Evolutionary conservation across 164 flowering plant species (phyloP).

Genomic region (Berberis thunbergii): DNA sequence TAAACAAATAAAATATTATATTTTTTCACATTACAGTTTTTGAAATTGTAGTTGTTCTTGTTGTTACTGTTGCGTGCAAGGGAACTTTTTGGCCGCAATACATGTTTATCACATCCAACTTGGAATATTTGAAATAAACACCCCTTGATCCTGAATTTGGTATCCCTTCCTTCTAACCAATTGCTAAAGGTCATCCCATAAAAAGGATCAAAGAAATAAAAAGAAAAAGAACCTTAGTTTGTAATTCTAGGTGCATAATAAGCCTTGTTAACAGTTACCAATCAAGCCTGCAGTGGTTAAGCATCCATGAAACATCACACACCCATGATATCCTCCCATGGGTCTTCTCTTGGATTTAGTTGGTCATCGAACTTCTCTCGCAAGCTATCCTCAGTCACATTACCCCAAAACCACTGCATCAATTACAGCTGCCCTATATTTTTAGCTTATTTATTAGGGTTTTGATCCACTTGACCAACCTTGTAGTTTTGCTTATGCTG

Average conservation of each 20-base stretch:
- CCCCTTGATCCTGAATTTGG: no score
- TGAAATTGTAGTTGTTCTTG: no score
- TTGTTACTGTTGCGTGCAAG: no score
- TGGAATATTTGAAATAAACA: no score
- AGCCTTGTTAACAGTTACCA: conserved; percentile 41
- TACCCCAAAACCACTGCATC: conserved; percentile 9
- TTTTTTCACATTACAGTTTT: no score
- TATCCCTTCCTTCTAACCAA: no score
- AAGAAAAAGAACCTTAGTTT: conserved; percentile 33
- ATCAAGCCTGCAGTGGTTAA: conserved; percentile 42
- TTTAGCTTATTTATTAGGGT: conserved; percentile 7
- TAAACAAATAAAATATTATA: no score
- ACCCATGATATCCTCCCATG: conserved; percentile 39
- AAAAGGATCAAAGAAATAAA: not conserved
- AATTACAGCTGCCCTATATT: conserved; percentile 7
- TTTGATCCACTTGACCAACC: conserved; percentile 12
- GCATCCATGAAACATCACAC: conserved; percentile 61
- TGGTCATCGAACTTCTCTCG: conserved; percentile 11
- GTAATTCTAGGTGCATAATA: conserved; percentile 46
- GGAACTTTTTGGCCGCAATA: no score
- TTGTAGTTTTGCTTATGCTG: conserved; percentile 2
- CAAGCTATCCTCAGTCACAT: conserved; percentile 10
- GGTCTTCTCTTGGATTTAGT: conserved; percentile 23
- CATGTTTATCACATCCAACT: no score
- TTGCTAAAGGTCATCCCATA: no score